phyloP scores from a whole-genome alignment of 176 grass and related monocot species.

The Themeda triandra region DNA sequence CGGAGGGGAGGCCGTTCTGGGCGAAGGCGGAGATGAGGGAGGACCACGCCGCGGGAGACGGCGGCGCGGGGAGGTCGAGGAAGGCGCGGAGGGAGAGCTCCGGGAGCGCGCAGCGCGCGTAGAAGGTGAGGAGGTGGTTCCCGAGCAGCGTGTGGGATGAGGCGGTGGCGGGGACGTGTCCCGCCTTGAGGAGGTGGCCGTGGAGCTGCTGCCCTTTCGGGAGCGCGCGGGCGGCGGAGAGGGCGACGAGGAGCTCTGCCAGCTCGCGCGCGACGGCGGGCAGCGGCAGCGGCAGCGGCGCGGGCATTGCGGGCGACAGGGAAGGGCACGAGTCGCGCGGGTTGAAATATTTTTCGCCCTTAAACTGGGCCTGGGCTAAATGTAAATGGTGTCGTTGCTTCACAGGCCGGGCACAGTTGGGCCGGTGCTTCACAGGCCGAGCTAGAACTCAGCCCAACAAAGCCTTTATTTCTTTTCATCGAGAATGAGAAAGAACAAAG shows the following conservation, averaged over 20 bases:
- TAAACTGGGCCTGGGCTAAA: background rate
- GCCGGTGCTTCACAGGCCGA: background rate
- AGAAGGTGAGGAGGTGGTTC: slow-evolving; percentile 87
- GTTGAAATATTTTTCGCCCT: no score
- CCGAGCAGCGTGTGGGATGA: slow-evolving; percentile 52
- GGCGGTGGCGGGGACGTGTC: slow-evolving; percentile 57
- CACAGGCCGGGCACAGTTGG: background rate
- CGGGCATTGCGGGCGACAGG: background rate
- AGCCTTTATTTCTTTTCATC: background rate
- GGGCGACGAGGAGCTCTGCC: slow-evolving; percentile 49
- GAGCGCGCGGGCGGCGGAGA: slow-evolving; percentile 63
- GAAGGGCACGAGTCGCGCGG: no score
- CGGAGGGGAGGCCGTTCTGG: slow-evolving; percentile 55
- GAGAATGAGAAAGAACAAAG: no score
- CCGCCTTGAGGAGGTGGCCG: slow-evolving; percentile 66
- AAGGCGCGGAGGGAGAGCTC: slow-evolving; percentile 63
- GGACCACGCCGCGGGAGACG: slow-evolving; percentile 60
- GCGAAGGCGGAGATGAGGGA: slow-evolving; percentile 70
- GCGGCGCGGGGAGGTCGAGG: slow-evolving; percentile 56
- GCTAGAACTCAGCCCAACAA: background rate
- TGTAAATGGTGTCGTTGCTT: no score
- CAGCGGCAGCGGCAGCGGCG: background rate
- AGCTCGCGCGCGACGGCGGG: slow-evolving; percentile 33
- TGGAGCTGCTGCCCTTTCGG: slow-evolving; percentile 80
- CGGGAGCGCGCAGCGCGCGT: slow-evolving; percentile 69